These are phyloP conservation scores for Fraxinus latifolia DNA, from an alignment of 305 asterid genomes.

Conservation along the genomic window DNA sequence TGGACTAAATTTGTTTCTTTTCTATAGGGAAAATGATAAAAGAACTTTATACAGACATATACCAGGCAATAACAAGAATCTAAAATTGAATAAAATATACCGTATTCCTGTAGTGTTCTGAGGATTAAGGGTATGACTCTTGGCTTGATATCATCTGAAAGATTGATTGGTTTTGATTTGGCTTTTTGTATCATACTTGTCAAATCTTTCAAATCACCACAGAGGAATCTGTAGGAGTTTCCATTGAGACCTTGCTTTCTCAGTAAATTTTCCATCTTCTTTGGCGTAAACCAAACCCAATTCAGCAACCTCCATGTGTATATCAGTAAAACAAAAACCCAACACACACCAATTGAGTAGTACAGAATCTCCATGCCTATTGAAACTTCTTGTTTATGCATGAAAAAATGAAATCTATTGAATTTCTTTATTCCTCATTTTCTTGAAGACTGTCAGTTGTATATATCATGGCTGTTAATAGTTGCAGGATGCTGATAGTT, in stretches of 20 bases:
- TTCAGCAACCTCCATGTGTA: constrained; percentile 36
- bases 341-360: not conserved
- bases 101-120: constrained; percentile 21
- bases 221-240: constrained; percentile 24
- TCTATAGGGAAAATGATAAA: not conserved
- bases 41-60: not conserved
- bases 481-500: not conserved
- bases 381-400: not conserved
- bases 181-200: constrained; percentile 15
- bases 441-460: not conserved
- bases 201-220: constrained; percentile 22
- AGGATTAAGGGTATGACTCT: constrained; percentile 19
- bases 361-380: constrained; percentile 15
- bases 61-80: not conserved
- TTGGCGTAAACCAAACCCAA: constrained; percentile 42
- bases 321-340: not conserved
- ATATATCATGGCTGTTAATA: not conserved
- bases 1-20: not conserved
- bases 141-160: constrained; percentile 31
- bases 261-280: constrained; percentile 30
- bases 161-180: constrained; percentile 26
- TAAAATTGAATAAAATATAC: constrained; percentile 10
- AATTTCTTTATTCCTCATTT: not conserved
- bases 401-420: not conserved
- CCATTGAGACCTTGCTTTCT: constrained; percentile 34